These are phyloP conservation scores for Manihot esculenta DNA, from an alignment of 441 rosid genomes.

Conservation along the genomic window DNA sequence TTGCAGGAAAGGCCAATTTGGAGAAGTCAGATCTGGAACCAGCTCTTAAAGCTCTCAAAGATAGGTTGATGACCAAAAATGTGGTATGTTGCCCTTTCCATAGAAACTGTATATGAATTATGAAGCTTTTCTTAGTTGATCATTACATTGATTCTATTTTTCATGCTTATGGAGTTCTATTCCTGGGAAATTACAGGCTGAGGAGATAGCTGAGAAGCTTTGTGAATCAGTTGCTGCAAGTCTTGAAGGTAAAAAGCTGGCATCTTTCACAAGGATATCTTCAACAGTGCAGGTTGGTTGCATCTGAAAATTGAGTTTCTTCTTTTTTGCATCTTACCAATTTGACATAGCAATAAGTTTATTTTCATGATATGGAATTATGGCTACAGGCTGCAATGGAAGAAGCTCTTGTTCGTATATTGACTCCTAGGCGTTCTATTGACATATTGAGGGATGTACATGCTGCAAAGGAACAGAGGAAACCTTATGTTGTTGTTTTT, in stretches of 20 bases:
- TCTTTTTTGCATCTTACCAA: constrained; percentile 1
- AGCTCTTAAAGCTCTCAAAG: constrained; percentile 94
- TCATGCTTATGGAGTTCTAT: constrained; percentile 13
- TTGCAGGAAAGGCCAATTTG: constrained; percentile 95
- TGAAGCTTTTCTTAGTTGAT: neutral
- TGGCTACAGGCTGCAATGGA: constrained; percentile 89
- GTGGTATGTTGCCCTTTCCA: constrained; percentile 45
- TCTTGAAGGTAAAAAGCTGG: constrained; percentile 95
- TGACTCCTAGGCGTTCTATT: constrained; percentile 94
- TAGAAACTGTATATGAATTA: neutral
- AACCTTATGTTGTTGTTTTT: constrained; percentile 89
- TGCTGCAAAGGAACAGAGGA: constrained; percentile 86
- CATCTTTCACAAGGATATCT: constrained; percentile 93
- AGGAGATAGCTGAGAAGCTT: constrained; percentile 96
- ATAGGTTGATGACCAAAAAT: constrained; percentile 97
- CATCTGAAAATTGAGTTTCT: neutral
- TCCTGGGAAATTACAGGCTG: constrained; percentile 59
- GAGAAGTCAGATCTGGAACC: constrained; percentile 90
- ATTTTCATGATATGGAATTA: neutral
- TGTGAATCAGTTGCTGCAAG: constrained; percentile 95
- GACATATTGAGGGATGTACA: constrained; percentile 94
- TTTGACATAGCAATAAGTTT: constrained; percentile 1
- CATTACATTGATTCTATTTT: no score
- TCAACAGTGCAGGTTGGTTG: constrained; percentile 84
- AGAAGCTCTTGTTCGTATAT: constrained; percentile 90